Evolutionary conservation across 2,329 filamentous ascomycete genomes (phyloP).

Genomic region (Epichloe glyceriae): DNA sequence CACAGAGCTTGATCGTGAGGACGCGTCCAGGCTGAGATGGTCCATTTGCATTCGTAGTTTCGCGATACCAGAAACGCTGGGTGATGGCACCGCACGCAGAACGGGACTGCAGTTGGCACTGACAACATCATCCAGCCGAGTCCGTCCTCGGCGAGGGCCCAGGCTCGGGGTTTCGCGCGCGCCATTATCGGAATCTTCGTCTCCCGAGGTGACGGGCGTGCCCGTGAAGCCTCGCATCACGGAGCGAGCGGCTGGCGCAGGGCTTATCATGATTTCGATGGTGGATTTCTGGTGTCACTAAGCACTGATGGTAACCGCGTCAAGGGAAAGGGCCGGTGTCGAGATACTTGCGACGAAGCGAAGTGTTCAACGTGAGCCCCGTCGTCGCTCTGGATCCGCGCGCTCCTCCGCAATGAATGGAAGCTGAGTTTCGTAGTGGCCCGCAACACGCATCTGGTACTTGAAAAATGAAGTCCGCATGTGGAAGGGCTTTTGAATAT

Average conservation of each 20-base stretch:
- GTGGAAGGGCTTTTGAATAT: constrained; percentile 35
- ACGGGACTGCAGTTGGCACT: constrained; percentile 51
- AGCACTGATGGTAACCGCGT: neutral
- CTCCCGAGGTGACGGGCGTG: constrained; percentile 41
- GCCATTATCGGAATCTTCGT: constrained; percentile 43
- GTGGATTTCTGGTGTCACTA: neutral
- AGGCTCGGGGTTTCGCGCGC: constrained; percentile 24
- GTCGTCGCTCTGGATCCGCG: constrained; percentile 46
- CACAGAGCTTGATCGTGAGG: constrained; percentile 42
- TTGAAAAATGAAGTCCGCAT: constrained; percentile 36
- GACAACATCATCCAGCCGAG: constrained; percentile 41
- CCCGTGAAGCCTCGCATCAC: constrained; percentile 44
- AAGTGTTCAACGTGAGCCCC: constrained; percentile 32
- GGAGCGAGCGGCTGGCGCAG: constrained; percentile 35
- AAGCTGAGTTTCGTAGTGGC: constrained; percentile 34
- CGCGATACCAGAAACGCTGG: constrained; percentile 60
- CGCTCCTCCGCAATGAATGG: constrained; percentile 38
- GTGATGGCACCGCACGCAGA: constrained; percentile 38
- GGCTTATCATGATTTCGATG: constrained; percentile 29
- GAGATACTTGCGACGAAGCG: constrained; percentile 1
- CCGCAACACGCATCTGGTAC: constrained; percentile 44
- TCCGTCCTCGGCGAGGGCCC: constrained; percentile 26
- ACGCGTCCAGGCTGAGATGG: constrained; percentile 52
- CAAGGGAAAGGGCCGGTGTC: constrained; percentile 6
- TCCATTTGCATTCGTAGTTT: constrained; percentile 74